These are phyloP conservation scores for Lathyrus aphaca DNA, from an alignment of 306 rosid species.

Conservation along the genomic window DNA sequence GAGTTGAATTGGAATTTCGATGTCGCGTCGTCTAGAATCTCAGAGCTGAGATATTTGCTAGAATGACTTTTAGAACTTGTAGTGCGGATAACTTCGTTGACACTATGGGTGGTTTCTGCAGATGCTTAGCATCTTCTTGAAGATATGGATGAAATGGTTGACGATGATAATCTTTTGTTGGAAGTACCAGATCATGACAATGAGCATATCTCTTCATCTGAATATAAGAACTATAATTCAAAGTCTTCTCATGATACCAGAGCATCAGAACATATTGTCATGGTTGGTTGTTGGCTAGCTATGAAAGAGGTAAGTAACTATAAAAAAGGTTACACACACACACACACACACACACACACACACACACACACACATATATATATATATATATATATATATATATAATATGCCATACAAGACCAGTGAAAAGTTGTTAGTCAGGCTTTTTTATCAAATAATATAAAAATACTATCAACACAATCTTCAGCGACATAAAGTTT, in stretches of 20 bases:
- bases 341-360: too few relatives aligned
- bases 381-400: too few relatives aligned
- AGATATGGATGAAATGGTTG: constrained; percentile 82
- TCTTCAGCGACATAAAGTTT: not conserved
- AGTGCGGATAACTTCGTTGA: constrained; percentile 83
- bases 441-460: not conserved
- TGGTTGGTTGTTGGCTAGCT: constrained; percentile 99
- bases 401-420: not conserved
- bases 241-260: constrained; percentile 52
- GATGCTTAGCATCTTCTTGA: constrained; percentile 97
- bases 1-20: constrained; percentile 85
- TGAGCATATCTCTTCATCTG: constrained; percentile 45
- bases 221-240: constrained; percentile 50
- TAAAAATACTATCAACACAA: not conserved
- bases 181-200: constrained; percentile 63
- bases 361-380: too few relatives aligned
- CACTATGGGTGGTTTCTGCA: constrained; percentile 95
- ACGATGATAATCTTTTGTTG: constrained; percentile 61
- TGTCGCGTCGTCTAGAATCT: constrained; percentile 49
- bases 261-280: constrained; percentile 82
- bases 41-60: constrained; percentile 64
- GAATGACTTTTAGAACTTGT: constrained; percentile 77
- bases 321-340: not conserved
- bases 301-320: constrained; percentile 86
- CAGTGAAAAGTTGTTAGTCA: not conserved